Percentiles rank a stretch among this genome's conserved stretches.
These are phyloP conservation scores for Claviceps humidiphila DNA, from an alignment of 2,329 filamentous ascomycete species.

Conservation along the genomic window DNA sequence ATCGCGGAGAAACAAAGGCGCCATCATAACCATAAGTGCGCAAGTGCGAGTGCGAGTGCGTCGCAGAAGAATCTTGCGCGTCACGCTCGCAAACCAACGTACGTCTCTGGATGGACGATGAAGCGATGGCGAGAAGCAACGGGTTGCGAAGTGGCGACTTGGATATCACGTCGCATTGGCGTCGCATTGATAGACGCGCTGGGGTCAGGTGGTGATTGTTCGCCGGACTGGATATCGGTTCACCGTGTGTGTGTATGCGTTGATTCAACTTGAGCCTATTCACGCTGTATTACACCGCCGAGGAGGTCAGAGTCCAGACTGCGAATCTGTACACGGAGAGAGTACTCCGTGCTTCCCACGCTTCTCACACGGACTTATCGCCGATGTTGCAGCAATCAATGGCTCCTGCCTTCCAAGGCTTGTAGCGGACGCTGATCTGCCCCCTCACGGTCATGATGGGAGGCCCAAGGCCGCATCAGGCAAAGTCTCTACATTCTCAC, in stretches of 20 bases:
- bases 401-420: not conserved
- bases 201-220: constrained; percentile 6
- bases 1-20: no score
- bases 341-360: not conserved
- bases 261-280: not conserved
- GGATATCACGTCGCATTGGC: constrained; percentile 8
- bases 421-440: not conserved
- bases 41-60: not conserved
- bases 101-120: not conserved
- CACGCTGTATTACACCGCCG: no score
- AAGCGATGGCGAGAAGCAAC: not conserved
- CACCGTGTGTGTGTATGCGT: not conserved
- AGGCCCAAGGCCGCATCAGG: not conserved
- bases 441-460: not conserved
- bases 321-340: not conserved
- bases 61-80: not conserved
- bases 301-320: not conserved
- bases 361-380: not conserved
- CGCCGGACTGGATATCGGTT: not conserved
- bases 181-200: constrained; percentile 2
- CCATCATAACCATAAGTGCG: no score
- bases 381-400: not conserved
- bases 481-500: no score
- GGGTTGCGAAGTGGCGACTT: not conserved
- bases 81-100: not conserved